These are phyloP conservation scores for Pseudogymnoascus sp. DNA, from an alignment of 2,329 filamentous ascomycete genomes.

Conservation along the genomic window DNA sequence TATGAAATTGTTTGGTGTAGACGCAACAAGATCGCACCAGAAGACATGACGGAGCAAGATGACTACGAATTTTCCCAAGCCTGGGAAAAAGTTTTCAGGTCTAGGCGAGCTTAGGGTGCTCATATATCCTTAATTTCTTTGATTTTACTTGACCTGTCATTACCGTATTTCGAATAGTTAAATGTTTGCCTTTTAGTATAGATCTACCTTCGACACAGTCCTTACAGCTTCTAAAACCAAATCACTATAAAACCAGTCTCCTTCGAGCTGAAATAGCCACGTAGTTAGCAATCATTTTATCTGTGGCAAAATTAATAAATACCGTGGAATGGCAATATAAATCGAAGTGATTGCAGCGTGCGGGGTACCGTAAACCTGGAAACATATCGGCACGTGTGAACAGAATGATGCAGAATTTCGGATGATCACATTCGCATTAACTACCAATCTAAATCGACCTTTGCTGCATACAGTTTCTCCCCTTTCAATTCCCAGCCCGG, in stretches of 20 bases:
- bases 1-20: not conserved
- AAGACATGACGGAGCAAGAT: not conserved
- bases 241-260: not conserved
- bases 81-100: not conserved
- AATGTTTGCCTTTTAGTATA: not conserved
- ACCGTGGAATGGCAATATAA: no score
- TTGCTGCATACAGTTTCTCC: no score
- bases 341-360: no score
- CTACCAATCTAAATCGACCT: no score
- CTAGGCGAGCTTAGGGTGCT: not conserved
- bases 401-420: no score
- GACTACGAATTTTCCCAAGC: not conserved
- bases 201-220: not conserved
- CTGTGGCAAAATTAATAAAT: no score
- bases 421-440: no score
- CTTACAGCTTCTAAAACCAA: not conserved
- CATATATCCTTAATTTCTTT: not conserved
- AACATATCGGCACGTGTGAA: no score
- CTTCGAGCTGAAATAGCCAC: not conserved
- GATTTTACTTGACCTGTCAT: not conserved
- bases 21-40: not conserved
- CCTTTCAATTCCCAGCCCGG: no score
- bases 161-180: not conserved
- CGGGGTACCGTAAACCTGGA: no score
- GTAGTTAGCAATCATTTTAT: not conserved